Conservation (phyloP, 768 basidiomycete genomes). For the Suillus subluteus region DNA sequence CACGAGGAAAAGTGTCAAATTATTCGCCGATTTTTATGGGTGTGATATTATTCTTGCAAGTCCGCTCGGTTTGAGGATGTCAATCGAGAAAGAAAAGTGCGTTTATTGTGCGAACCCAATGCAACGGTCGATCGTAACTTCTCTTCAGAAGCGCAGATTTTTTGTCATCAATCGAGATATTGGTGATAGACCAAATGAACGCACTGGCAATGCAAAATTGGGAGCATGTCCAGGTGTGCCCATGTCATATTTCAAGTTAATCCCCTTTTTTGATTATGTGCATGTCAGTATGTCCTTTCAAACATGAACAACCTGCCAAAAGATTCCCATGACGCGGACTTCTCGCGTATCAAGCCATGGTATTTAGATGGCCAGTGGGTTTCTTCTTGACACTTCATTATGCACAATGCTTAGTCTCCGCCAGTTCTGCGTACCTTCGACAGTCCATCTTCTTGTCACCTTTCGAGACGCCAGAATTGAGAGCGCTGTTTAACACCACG, state of each 20-base stretch:
- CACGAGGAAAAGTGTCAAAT: constrained; percentile 88
- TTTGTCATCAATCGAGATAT: constrained; percentile 88
- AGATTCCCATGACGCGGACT: constrained; percentile 92
- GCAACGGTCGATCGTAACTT: not conserved
- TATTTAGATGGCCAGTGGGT: constrained; percentile 93
- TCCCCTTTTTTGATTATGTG: not conserved
- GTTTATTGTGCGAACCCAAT: constrained; percentile 28
- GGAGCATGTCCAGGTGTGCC: constrained; percentile 90
- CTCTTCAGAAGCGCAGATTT: constrained; percentile 80
- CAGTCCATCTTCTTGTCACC: constrained; percentile 88
- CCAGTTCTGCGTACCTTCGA: constrained; percentile 81
- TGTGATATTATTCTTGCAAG: constrained; percentile 93
- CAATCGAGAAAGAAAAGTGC: constrained; percentile 93
- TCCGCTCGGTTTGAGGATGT: constrained; percentile 87
- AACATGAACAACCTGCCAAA: constrained; percentile 89
- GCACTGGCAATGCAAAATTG: constrained; percentile 98
- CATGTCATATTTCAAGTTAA: not conserved
- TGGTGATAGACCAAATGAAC: constrained; percentile 92
- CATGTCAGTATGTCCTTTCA: constrained; percentile 75
- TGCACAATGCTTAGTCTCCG: not conserved
- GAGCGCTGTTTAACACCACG: constrained; percentile 72
- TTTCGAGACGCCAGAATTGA: constrained; percentile 88
- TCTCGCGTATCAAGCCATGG: constrained; percentile 98
- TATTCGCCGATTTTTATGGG: constrained; percentile 89
- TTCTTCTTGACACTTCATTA: constrained; percentile 9